phyloP scores from a whole-genome alignment of 2,329 filamentous ascomycete genomes.

The Xylariaceae sp. region DNA sequence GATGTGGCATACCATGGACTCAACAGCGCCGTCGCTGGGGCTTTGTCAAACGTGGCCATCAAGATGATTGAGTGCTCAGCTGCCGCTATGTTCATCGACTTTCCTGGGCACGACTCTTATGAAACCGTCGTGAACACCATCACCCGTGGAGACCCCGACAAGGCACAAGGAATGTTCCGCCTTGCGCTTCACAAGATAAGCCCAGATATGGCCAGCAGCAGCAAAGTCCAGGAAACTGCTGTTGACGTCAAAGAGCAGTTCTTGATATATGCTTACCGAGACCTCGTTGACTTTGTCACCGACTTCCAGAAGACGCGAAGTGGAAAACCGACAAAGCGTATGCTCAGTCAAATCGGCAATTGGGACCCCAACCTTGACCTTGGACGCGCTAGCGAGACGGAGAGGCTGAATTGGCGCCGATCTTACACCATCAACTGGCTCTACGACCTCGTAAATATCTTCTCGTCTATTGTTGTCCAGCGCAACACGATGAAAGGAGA shows the following conservation, averaged over 20 bases:
- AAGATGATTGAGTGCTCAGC: constrained; percentile 37
- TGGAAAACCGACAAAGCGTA: constrained; percentile 42
- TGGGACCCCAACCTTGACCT: constrained; percentile 41
- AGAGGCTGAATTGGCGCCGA: constrained; percentile 42
- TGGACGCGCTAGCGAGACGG: constrained; percentile 32
- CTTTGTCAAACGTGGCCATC: constrained; percentile 38
- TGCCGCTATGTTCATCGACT: constrained; percentile 39
- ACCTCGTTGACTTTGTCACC: constrained; percentile 40
- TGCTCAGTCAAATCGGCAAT: constrained; percentile 34
- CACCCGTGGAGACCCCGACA: constrained; percentile 34
- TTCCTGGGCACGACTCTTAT: constrained; percentile 41
- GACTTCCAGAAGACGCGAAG: constrained; percentile 42
- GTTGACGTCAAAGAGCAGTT: constrained; percentile 41
- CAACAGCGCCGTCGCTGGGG: constrained; percentile 42
- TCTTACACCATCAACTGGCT: constrained; percentile 47
- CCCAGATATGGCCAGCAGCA: constrained; percentile 11
- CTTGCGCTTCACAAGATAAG: constrained; percentile 15
- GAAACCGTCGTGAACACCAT: constrained; percentile 38
- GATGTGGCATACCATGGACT: constrained; percentile 40
- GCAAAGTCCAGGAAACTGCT: constrained; percentile 19
- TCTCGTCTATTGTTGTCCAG: constrained; percentile 37
- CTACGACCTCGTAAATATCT: constrained; percentile 46
- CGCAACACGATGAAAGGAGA: constrained; percentile 34
- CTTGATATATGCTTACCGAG: constrained; percentile 37
- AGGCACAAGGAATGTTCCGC: constrained; percentile 26